Percentiles rank a stretch among this genome's conserved stretches.
Conservation (phyloP, 306 rosid genomes). For the Fragaria iinumae region DNA sequence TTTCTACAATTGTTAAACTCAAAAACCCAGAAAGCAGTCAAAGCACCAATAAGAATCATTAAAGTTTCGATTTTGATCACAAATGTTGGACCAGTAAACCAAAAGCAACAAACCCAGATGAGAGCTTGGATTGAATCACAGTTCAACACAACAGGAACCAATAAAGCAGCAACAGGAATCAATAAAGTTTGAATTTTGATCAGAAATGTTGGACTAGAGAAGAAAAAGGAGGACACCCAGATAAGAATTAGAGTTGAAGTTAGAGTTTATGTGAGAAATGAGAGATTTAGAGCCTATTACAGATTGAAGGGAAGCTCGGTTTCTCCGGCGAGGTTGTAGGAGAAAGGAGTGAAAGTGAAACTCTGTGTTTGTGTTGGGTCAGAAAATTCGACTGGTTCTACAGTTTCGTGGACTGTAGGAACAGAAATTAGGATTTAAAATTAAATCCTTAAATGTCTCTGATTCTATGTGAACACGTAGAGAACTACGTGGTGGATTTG, state of each 20-base stretch:
- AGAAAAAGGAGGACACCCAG: neutral
- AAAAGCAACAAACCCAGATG: conserved; percentile 8
- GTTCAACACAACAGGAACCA: neutral
- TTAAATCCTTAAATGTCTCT: neutral
- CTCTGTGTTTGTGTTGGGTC: neutral
- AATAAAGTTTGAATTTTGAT: neutral
- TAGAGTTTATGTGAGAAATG: neutral
- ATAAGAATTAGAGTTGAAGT: conserved; percentile 4
- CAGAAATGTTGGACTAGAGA: conserved; percentile 9
- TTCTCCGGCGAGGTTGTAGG: conserved; percentile 15
- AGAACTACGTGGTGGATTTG: neutral
- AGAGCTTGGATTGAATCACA: neutral
- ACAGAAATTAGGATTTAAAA: neutral
- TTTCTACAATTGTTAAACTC: neutral
- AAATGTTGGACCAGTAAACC: conserved; percentile 8
- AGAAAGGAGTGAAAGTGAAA: neutral
- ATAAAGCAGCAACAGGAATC: neutral
- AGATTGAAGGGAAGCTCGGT: conserved; percentile 8
- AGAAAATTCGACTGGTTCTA: neutral
- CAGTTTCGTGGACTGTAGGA: neutral
- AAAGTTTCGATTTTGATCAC: conserved; percentile 7
- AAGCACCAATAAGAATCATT: neutral
- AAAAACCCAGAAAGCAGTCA: neutral
- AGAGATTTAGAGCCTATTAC: neutral
- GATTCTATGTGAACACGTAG: neutral